phyloP scores from a whole-genome alignment of 2,329 filamentous ascomycete species.

The Uncinocarpus reesii region DNA sequence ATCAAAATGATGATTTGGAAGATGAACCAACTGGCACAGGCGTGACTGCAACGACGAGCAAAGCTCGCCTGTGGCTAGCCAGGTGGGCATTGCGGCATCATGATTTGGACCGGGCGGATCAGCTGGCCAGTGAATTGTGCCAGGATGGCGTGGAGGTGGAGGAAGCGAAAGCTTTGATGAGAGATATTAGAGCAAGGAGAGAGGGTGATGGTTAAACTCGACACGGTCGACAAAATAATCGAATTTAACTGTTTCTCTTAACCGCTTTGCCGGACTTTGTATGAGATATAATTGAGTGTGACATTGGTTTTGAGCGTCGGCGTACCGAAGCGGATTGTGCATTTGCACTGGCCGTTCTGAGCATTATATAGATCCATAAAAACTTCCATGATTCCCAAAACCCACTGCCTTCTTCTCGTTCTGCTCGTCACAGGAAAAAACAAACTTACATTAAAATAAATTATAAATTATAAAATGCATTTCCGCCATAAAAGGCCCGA shows the following conservation, averaged over 20 bases:
- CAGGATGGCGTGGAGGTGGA: constrained; percentile 95
- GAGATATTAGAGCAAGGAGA: constrained; percentile 71
- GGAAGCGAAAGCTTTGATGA: constrained; percentile 84
- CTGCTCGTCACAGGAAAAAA: too few relatives aligned
- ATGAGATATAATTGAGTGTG: too few relatives aligned
- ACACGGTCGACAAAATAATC: not conserved
- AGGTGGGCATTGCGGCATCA: constrained; percentile 64
- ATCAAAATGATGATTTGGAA: constrained; percentile 30
- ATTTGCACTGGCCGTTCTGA: too few relatives aligned
- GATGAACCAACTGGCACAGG: constrained; percentile 53
- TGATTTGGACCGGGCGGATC: constrained; percentile 65
- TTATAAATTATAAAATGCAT: too few relatives aligned
- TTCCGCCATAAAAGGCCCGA: too few relatives aligned
- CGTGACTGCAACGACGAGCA: constrained; percentile 82
- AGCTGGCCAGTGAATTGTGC: constrained; percentile 79
- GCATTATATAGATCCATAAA: not conserved
- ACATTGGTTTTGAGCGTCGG: not conserved
- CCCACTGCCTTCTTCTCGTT: too few relatives aligned
- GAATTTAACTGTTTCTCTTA: too few relatives aligned
- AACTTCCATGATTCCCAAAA: not conserved
- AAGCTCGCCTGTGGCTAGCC: constrained; percentile 88
- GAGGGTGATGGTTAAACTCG: constrained; percentile 33
- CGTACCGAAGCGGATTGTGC: not conserved
- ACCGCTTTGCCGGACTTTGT: too few relatives aligned
- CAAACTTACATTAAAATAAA: too few relatives aligned